phyloP scores from a whole-genome alignment of 2,329 filamentous ascomycete genomes.

The Trichoderma simmonsii region DNA sequence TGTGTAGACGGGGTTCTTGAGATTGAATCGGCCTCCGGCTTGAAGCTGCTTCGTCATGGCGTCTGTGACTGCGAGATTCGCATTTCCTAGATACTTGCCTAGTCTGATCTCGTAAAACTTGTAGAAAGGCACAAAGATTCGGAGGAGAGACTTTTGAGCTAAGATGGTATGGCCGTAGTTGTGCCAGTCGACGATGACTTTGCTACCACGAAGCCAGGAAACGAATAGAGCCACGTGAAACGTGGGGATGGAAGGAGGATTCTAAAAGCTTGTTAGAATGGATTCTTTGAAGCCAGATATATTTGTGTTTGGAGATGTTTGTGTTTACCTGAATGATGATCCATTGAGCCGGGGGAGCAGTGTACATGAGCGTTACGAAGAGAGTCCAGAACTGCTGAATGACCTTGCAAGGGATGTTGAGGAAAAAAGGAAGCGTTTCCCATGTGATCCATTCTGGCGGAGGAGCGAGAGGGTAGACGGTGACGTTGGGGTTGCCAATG shows the following conservation, averaged over 20 bases:
- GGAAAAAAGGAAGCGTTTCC: constrained; percentile 69
- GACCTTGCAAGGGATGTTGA: constrained; percentile 80
- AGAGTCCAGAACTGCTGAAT: constrained; percentile 75
- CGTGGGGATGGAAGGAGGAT: constrained; percentile 92
- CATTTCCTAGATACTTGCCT: constrained; percentile 62
- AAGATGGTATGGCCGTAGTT: constrained; percentile 98
- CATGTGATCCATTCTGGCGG: constrained; percentile 66
- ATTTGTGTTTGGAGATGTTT: background rate
- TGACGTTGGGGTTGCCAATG: constrained; percentile 63
- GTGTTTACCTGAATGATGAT: constrained; percentile 70
- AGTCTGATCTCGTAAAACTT: constrained; percentile 74
- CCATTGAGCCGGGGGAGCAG: constrained; percentile 72
- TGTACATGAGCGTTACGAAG: constrained; percentile 69
- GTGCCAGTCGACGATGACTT: constrained; percentile 93
- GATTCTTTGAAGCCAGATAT: background rate
- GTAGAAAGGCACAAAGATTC: constrained; percentile 75
- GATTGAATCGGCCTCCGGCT: constrained; percentile 56
- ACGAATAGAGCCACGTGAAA: constrained; percentile 71
- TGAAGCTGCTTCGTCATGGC: constrained; percentile 78
- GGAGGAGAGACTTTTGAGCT: constrained; percentile 56
- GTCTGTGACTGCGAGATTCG: constrained; percentile 83
- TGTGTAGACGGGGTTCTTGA: constrained; percentile 64
- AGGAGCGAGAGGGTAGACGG: constrained; percentile 65
- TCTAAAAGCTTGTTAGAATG: constrained; percentile 47
- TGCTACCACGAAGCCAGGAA: constrained; percentile 73